A percentile compares a stretch with the other conserved stretches of the same genome.
Conservation (phyloP, 2,329 filamentous ascomycete species). For the Neofusicoccum cordaticola region DNA sequence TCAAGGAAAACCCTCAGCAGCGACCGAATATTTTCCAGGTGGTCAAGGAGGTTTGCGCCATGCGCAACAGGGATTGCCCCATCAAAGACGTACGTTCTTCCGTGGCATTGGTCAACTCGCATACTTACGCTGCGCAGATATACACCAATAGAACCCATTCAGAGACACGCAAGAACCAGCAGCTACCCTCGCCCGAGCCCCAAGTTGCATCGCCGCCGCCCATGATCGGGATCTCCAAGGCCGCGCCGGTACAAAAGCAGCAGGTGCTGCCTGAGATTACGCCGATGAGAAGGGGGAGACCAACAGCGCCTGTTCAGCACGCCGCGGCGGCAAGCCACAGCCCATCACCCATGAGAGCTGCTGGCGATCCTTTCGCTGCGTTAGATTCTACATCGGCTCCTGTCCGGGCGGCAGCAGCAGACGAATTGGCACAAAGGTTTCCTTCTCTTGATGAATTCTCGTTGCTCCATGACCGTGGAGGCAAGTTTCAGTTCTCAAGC, state of each 20-base stretch:
- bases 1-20: slow-evolving; percentile 74
- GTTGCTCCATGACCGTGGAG: slow-evolving; percentile 77
- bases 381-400: slow-evolving; percentile 66
- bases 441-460: slow-evolving; percentile 93
- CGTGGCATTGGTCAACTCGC: neutral
- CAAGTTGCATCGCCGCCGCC: slow-evolving; percentile 53
- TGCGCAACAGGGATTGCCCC: slow-evolving; percentile 83
- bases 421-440: slow-evolving; percentile 82
- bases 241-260: slow-evolving; percentile 68
- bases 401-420: slow-evolving; percentile 53
- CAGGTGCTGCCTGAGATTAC: slow-evolving; percentile 81
- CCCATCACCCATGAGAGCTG: slow-evolving; percentile 66
- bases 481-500: slow-evolving; percentile 76
- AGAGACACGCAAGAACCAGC: slow-evolving; percentile 60
- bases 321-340: slow-evolving; percentile 51
- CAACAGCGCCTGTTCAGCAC: slow-evolving; percentile 52
- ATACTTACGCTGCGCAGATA: slow-evolving; percentile 40
- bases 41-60: slow-evolving; percentile 77
- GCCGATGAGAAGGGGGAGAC: slow-evolving; percentile 87
- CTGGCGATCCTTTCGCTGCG: slow-evolving; percentile 84
- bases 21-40: slow-evolving; percentile 95
- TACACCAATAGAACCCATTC: slow-evolving; percentile 58
- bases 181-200: slow-evolving; percentile 56
- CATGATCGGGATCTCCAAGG: slow-evolving; percentile 76
- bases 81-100: slow-evolving; percentile 74